Evolutionary conservation across 2,329 filamentous ascomycete species (phyloP).

Genomic region (Aquanectria penicillioides): DNA sequence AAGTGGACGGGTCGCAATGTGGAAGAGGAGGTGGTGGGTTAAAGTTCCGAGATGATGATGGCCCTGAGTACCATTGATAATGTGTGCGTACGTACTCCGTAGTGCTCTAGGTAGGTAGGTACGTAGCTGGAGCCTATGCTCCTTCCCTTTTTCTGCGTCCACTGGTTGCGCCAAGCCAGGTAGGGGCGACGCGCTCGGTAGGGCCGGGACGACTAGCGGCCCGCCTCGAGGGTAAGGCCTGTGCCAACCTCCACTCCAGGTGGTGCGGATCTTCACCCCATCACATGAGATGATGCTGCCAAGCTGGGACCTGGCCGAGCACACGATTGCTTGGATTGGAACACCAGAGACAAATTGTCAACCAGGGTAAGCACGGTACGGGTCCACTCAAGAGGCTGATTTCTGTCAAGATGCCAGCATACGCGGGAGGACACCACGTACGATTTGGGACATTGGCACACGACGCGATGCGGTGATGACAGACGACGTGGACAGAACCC

Average conservation of each 20-base stretch:
- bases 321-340: conserved; percentile 29
- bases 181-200: conserved; percentile 36
- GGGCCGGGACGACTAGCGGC: conserved; percentile 35
- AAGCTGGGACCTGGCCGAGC: conserved; percentile 26
- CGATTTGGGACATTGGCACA: conserved; percentile 26
- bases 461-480: conserved; percentile 20
- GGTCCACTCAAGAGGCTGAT: conserved; percentile 36
- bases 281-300: neutral
- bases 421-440: conserved; percentile 33
- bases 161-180: conserved; percentile 33
- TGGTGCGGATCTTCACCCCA: neutral
- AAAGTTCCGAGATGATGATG: conserved; percentile 29
- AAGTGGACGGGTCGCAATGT: conserved; percentile 23
- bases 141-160: too few relatives aligned
- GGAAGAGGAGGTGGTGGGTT: conserved; percentile 25
- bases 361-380: conserved; percentile 26
- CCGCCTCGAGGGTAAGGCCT: conserved; percentile 13
- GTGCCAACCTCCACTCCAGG: conserved; percentile 16
- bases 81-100: too few relatives aligned
- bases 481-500: neutral
- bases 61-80: conserved; percentile 5
- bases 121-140: conserved; percentile 5
- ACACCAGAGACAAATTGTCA: conserved; percentile 40
- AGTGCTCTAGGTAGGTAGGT: too few relatives aligned
- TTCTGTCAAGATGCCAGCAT: conserved; percentile 32